A percentile compares a stretch with the other conserved stretches of the same genome.
These are phyloP conservation scores for Ocimum tenuiflorum DNA, from an alignment of 257 asterid species.

Conservation along the genomic window DNA sequence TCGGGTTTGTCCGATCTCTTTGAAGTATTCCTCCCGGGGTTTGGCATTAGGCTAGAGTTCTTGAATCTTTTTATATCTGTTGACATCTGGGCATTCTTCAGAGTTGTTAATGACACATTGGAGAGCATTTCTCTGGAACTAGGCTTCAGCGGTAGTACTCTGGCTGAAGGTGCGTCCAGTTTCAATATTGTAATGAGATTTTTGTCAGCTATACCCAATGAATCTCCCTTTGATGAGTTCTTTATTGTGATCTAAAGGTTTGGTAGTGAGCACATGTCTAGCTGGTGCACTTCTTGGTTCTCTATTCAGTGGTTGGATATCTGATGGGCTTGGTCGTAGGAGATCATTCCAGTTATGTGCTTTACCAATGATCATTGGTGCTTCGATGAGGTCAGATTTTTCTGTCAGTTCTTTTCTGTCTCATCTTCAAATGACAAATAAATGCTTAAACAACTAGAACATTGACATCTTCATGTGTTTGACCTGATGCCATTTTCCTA, in stretches of 20 bases:
- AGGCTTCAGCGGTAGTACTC: slow-evolving; percentile 69
- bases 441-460: not conserved
- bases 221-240: slow-evolving; percentile 13
- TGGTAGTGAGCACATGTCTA: slow-evolving; percentile 84
- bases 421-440: not conserved
- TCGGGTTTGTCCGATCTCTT: slow-evolving; percentile 56
- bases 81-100: slow-evolving; percentile 28
- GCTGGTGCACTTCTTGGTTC: slow-evolving; percentile 91
- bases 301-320: slow-evolving; percentile 71
- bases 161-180: slow-evolving; percentile 72
- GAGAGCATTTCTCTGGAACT: slow-evolving; percentile 89
- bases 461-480: not conserved
- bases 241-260: slow-evolving; percentile 39
- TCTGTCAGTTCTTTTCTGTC: not conserved
- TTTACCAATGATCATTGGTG: slow-evolving; percentile 83
- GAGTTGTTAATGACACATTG: slow-evolving; percentile 87
- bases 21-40: slow-evolving; percentile 7
- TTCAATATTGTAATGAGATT: slow-evolving; percentile 3
- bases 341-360: slow-evolving; percentile 82
- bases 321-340: slow-evolving; percentile 79
- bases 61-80: slow-evolving; percentile 9
- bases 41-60: not conserved
- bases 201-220: not conserved
- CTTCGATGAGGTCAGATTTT: slow-evolving; percentile 55
- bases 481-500: not conserved